Evolutionary conservation across 2,329 filamentous ascomycete genomes (phyloP), one percentile per base, ranked within the genome.

Genomic region (Ascochyta koolunga): DNA sequence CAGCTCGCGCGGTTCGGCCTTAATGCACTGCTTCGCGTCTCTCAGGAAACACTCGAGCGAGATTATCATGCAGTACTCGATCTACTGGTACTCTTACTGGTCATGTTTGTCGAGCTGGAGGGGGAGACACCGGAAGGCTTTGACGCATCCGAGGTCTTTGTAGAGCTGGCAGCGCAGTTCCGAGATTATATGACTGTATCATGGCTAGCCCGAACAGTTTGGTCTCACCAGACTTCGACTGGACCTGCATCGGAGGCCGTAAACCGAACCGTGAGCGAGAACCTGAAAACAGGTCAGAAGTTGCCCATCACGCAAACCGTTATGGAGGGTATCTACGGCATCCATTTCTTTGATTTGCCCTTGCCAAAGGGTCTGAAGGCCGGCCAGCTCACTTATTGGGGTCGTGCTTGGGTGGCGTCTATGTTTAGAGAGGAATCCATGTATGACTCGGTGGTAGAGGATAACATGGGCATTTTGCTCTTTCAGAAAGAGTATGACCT

Each of bases 81-180:
- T 67, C 84, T 98, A 53, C 79, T 98, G 2, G 82, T 95, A 2
- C 82, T 99, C 6, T 81, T 96, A 15, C 83, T 95, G 9, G 92
- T 97, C 72, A 89, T 98, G 82, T 68, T 68, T 36, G 54, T 65
- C 4, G 89, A 95, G 71, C 88, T 87, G 33, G 84, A 87, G 60
- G 86, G 88, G 36, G 86, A 91, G 35, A 84, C 89, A 15, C 85
- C 85, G 2, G 78, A 81, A 4, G 85, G 93, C 31, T 93, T 89
- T 75, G 77, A 85, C 66, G 82, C 71, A 6, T 62, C 66, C 5
- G 65, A 84, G 40, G 80, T 97, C 5, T 79, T 95, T 29, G 78
- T 81, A n/a, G 83, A 88, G 50, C 80, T 99, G 16, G 85, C 74
- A 6, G 59, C 60, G 33, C 63, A 69, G 24, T 70, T 76, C 48